Conservation (phyloP, 352 stramenopile genomes). For the Halophytophthora polymorphica region DNA sequence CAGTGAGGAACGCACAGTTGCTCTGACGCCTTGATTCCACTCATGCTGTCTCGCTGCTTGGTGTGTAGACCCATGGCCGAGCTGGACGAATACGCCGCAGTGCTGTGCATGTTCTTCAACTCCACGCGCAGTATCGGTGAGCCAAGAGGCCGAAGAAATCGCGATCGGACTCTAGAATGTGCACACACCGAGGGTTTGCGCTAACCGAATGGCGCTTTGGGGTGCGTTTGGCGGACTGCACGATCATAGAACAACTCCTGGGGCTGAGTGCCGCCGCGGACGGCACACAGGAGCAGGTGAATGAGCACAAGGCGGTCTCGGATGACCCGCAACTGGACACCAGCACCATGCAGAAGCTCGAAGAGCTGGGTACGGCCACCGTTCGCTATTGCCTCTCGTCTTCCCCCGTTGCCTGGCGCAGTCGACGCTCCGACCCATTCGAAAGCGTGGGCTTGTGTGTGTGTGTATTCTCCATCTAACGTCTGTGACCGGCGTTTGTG, state of each 20-base stretch:
- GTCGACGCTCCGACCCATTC: too few species aligned
- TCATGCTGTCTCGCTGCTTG: too few species aligned
- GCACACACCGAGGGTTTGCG: not conserved
- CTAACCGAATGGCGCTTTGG: not conserved
- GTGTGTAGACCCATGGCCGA: constrained; percentile 48
- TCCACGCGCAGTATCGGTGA: constrained; percentile 64
- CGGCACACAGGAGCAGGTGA: constrained; percentile 53
- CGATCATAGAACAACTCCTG: constrained; percentile 46
- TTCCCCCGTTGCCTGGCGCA: too few species aligned
- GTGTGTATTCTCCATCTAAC: not conserved
- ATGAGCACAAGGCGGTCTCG: constrained; percentile 23
- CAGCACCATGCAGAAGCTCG: constrained; percentile 36
- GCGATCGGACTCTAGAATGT: too few species aligned
- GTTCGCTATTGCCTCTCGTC: too few species aligned
- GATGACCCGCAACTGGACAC: constrained; percentile 24
- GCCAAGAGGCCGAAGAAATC: too few species aligned
- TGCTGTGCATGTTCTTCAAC: constrained; percentile 72
- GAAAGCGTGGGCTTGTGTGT: not conserved
- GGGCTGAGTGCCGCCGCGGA: constrained; percentile 51
- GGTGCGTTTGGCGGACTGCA: constrained; percentile 1
- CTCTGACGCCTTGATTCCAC: too few species aligned
- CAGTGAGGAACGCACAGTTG: too few species aligned
- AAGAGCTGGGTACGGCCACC: constrained; percentile 66
- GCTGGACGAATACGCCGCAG: constrained; percentile 68
- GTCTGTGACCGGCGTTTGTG: not conserved